These are phyloP conservation scores for Blastomyces percursus DNA, from an alignment of 2,329 filamentous ascomycete genomes.

Conservation along the genomic window DNA sequence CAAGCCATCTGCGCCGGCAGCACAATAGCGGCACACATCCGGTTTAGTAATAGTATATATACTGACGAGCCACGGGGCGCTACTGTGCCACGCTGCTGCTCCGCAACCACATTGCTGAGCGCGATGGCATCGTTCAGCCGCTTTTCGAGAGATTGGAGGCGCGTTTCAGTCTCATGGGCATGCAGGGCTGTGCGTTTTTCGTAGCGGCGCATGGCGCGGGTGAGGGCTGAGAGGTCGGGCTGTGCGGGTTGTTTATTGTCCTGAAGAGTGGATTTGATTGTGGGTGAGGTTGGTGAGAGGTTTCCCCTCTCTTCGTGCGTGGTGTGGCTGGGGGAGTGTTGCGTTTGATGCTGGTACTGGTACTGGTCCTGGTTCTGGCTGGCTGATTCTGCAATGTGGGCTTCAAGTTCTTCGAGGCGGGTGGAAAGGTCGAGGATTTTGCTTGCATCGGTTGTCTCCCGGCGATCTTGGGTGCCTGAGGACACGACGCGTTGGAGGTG, in stretches of 20 bases:
- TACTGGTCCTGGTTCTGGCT: constrained; percentile 16
- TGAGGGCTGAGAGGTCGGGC: constrained; percentile 76
- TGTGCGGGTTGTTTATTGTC: constrained; percentile 44
- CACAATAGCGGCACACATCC: constrained; percentile 26
- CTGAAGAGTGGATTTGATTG: constrained; percentile 40
- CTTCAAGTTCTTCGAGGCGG: constrained; percentile 61
- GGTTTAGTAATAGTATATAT: constrained; percentile 24
- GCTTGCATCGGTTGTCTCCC: constrained; percentile 19
- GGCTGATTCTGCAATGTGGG: constrained; percentile 37
- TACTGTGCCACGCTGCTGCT: constrained; percentile 15
- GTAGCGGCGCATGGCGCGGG: constrained; percentile 77
- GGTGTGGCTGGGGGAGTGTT: constrained; percentile 25
- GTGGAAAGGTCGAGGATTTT: constrained; percentile 47
- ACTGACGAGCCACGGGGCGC: constrained; percentile 16
- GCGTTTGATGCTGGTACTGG: constrained; percentile 1
- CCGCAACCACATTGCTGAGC: constrained; percentile 45
- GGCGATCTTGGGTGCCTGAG: constrained; percentile 22
- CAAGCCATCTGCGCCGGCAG: constrained; percentile 26
- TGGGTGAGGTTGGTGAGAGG: constrained; percentile 31
- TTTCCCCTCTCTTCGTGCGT: constrained; percentile 16
- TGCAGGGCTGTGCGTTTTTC: constrained; percentile 77
- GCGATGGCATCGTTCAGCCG: constrained; percentile 66
- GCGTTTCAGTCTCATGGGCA: constrained; percentile 62
- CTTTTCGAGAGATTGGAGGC: constrained; percentile 59
- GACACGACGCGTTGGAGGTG: constrained; percentile 65